Conservation (phyloP, 139 green algal genomes). For the Micractinium sp. region DNA sequence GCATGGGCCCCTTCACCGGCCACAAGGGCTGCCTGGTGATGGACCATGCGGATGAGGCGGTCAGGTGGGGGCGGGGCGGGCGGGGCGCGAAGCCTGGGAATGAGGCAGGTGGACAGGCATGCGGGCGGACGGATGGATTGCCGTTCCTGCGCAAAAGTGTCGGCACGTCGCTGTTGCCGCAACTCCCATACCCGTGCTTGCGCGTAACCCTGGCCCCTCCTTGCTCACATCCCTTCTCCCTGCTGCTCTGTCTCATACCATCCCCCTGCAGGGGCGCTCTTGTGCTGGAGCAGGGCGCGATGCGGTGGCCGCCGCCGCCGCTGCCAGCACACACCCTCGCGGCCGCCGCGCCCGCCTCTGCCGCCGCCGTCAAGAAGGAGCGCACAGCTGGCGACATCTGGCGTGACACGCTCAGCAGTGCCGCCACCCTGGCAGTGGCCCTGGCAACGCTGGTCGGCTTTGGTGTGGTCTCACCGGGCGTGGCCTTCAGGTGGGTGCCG, state of each 20-base stretch:
- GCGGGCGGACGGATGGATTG: too few species aligned
- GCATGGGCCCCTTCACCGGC: constrained; percentile 80
- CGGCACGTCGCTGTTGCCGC: too few species aligned
- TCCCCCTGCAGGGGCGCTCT: constrained; percentile 60
- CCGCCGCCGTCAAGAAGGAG: constrained; percentile 11
- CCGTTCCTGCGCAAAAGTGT: too few species aligned
- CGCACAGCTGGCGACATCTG: constrained; percentile 57
- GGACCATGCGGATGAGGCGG: constrained; percentile 83
- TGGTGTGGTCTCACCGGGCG: constrained; percentile 58
- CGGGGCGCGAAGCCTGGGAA: too few species aligned
- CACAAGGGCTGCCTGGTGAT: constrained; percentile 78
- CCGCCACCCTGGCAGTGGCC: constrained; percentile 22
- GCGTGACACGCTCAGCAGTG: constrained; percentile 53
- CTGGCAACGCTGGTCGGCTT: constrained; percentile 60
- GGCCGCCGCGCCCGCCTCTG: too few species aligned
- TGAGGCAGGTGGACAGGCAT: too few species aligned
- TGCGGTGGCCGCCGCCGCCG: constrained; percentile 81
- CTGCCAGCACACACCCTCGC: neutral
- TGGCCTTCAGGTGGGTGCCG: constrained; percentile 55
- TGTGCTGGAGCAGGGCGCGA: constrained; percentile 77
- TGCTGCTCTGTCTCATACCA: neutral
- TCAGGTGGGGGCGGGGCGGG: constrained; percentile 38
- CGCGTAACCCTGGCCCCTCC: too few species aligned
- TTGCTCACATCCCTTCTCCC: too few species aligned
- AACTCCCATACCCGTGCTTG: too few species aligned